Evolutionary conservation across 164 flowering plant species (phyloP).

Genomic region (Macadamia tetraphylla): DNA sequence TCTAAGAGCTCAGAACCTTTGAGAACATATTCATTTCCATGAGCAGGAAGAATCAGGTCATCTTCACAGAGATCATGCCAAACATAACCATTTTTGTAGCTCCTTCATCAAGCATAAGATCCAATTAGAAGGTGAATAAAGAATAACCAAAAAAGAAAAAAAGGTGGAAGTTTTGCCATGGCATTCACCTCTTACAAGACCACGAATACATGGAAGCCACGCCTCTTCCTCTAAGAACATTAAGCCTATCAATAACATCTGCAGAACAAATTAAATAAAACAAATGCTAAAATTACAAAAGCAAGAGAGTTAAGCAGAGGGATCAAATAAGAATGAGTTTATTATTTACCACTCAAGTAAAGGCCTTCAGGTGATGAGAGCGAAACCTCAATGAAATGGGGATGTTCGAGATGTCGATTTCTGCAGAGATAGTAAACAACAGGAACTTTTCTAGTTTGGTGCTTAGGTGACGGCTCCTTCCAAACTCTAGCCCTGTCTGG

Average conservation of each 20-base stretch:
- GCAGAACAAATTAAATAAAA: constrained; percentile 15
- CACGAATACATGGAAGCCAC: constrained; percentile 90
- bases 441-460: constrained; percentile 51
- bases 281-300: constrained; percentile 1
- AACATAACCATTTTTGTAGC: constrained; percentile 90
- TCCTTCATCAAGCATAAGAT: constrained; percentile 35
- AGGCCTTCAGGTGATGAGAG: constrained; percentile 77
- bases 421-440: constrained; percentile 87
- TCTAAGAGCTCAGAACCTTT: constrained; percentile 94
- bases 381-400: constrained; percentile 90
- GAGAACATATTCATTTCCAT: constrained; percentile 86
- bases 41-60: constrained; percentile 80
- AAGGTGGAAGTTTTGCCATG: neutral
- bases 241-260: constrained; percentile 84
- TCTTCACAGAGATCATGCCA: constrained; percentile 93
- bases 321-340: neutral
- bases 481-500: constrained; percentile 83
- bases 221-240: constrained; percentile 84
- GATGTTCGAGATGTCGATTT: constrained; percentile 92
- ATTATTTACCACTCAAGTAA: constrained; percentile 64
- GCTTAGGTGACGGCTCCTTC: constrained; percentile 76
- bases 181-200: constrained; percentile 86
- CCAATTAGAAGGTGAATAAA: neutral
- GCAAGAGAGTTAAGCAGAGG: neutral
- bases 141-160: constrained; percentile 2